These are phyloP conservation scores for Priceomyces haplophilus DNA, from an alignment of 805 yeast genomes.

Conservation along the genomic window DNA sequence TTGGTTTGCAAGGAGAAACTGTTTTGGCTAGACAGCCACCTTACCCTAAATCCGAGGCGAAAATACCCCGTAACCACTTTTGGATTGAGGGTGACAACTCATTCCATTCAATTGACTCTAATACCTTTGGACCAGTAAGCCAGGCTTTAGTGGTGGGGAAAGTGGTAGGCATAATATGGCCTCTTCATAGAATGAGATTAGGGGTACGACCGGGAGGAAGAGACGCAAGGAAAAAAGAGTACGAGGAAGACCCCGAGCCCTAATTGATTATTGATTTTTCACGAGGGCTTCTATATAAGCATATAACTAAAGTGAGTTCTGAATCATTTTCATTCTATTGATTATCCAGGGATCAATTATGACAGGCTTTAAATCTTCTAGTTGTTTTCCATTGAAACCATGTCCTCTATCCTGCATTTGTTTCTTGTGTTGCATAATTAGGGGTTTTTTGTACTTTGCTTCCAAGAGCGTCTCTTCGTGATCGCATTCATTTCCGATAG, in stretches of 20 bases:
- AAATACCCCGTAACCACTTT: slow-evolving; percentile 73
- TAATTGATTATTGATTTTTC: too few relatives aligned
- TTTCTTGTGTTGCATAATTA: slow-evolving; percentile 16
- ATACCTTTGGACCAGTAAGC: slow-evolving; percentile 84
- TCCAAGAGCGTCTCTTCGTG: slow-evolving; percentile 20
- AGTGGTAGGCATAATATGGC: slow-evolving; percentile 69
- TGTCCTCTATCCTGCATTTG: slow-evolving; percentile 11
- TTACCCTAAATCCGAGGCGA: slow-evolving; percentile 60
- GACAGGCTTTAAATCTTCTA: slow-evolving; percentile 2
- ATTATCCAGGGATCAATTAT: slow-evolving; percentile 10
- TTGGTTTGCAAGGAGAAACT: slow-evolving; percentile 71
- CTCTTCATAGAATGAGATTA: slow-evolving; percentile 37
- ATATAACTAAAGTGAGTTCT: neutral
- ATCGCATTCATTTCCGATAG: slow-evolving; percentile 20
- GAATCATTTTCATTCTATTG: neutral
- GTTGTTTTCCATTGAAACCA: neutral
- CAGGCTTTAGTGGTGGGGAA: slow-evolving; percentile 77
- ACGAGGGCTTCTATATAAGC: neutral
- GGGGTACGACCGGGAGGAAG: slow-evolving; percentile 25
- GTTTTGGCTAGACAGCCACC: slow-evolving; percentile 56
- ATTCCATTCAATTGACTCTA: slow-evolving; percentile 76
- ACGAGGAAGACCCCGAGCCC: neutral
- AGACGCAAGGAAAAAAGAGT: slow-evolving; percentile 15
- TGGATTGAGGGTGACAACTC: slow-evolving; percentile 96
- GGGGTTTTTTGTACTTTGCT: slow-evolving; percentile 14